Base-by-base conservation (phyloP, 441 rosid genomes). In the Rhodomyrtus psidioides region DNA sequence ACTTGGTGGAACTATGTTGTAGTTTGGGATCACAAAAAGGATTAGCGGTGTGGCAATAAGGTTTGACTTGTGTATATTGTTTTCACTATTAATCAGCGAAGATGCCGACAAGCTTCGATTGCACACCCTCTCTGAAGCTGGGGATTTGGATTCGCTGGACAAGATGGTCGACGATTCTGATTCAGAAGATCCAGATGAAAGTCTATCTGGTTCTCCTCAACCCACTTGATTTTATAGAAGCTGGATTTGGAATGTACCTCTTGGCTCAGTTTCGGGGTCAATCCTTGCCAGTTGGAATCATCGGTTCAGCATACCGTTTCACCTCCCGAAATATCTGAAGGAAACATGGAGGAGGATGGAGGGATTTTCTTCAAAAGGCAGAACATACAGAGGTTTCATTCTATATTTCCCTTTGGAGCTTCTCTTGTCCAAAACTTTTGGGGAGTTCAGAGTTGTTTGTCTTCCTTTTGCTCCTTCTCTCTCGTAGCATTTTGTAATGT, bases 61-160 rank as follows among this genome's bases (percentile, higher is more conserved):
- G 42, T 16, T 44, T 85, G 55, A 23, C 60, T 57, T 62, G 9
- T 19, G 7, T 19, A 27, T 49, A 21, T 44, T 74, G 8, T 49
- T 42, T 28, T 23, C 14, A 70, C 56, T 83, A 21, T 53, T 28
- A 55, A 49, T 82, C 94, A 96, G 99, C n/a, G 98, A 97, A 79
- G 99, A 95, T 83, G 95, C 93, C 5, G 97, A 93, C 55, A 94
- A 94, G 84, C 94, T 97, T 86, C 91, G 99, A 56, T 51, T 91
- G 87, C 98, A 96, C 83, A 93, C 98, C 6, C 93, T 92, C 53
- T 89, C 96, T 24, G 98, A 94, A 92, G 96, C 94, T 49, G 99
- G 99, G 53, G 98, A 94, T 86, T 84, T 97, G 86, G 98, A 88
- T 58, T 93, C 95, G 3, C 97, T 97, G 15, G 97, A 96, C 90